Evolutionary conservation across 73 alveolate genomes (phyloP).

Genomic region (Symbiodinium pilosum): DNA sequence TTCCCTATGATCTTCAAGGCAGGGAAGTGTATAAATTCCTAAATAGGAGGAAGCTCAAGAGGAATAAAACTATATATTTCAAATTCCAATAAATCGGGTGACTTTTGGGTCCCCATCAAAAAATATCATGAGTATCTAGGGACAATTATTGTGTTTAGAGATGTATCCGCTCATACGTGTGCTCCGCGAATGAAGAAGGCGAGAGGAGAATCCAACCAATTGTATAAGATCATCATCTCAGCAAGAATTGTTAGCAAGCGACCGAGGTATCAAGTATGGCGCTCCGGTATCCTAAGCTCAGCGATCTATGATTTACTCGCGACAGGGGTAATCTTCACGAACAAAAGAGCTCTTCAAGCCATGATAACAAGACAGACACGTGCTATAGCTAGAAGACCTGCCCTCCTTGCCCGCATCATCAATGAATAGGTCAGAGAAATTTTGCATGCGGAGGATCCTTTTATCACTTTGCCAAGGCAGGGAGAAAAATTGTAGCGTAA

Average conservation of each 20-base stretch:
- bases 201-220: not conserved
- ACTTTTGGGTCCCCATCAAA: not conserved
- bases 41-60: not conserved
- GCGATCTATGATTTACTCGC: not conserved
- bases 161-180: not conserved
- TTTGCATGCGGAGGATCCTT: too few relatives aligned
- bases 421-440: not conserved
- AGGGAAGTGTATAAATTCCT: not conserved
- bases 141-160: not conserved
- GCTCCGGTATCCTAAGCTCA: not conserved
- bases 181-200: not conserved
- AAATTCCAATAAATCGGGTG: not conserved
- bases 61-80: too few relatives aligned
- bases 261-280: too few relatives aligned
- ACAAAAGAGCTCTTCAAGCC: not conserved
- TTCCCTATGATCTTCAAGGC: not conserved
- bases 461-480: not conserved
- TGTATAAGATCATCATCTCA: not conserved
- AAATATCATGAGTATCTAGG: not conserved
- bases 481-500: not conserved
- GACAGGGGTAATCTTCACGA: not conserved
- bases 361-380: not conserved
- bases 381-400: not conserved
- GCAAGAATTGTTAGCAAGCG: too few relatives aligned
- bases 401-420: not conserved